phyloP scores from a whole-genome alignment of 2,329 filamentous ascomycete species.

The Stylonectria norvegica region DNA sequence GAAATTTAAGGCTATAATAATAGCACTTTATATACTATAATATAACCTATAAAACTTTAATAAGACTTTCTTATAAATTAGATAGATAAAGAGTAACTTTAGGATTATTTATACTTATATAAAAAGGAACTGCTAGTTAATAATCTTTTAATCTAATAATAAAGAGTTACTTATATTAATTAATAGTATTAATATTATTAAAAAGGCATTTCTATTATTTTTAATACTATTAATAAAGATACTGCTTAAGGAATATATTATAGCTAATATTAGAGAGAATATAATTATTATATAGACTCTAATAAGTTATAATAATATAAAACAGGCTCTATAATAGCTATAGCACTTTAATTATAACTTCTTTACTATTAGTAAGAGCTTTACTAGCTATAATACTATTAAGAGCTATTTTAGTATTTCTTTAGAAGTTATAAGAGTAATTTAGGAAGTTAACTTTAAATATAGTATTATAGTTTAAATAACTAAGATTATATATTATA shows the following conservation, averaged over 20 bases:
- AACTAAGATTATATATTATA: neutral
- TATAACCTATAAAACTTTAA: constrained; percentile 1
- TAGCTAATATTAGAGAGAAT: neutral
- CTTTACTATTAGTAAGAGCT: neutral
- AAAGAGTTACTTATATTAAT: neutral
- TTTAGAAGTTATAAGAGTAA: neutral
- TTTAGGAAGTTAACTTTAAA: neutral
- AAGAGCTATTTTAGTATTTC: neutral
- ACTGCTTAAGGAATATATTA: neutral
- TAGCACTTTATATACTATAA: neutral
- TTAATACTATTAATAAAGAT: neutral
- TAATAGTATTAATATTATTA: neutral
- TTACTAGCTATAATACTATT: neutral
- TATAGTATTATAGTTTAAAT: neutral
- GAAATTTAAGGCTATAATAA: neutral
- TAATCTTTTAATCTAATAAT: neutral
- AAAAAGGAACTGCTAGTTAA: neutral
- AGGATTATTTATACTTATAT: neutral
- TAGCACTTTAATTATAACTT: neutral
- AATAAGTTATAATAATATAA: neutral
- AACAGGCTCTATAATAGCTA: neutral
- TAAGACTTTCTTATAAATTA: constrained; percentile 1
- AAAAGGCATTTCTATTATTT: neutral
- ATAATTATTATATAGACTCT: neutral
- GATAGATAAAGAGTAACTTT: neutral